Percentiles rank a stretch among this genome's conserved stretches.
Conservation (phyloP, 495 filamentous ascomycete species). For the Aspergillus bertholletiae region DNA sequence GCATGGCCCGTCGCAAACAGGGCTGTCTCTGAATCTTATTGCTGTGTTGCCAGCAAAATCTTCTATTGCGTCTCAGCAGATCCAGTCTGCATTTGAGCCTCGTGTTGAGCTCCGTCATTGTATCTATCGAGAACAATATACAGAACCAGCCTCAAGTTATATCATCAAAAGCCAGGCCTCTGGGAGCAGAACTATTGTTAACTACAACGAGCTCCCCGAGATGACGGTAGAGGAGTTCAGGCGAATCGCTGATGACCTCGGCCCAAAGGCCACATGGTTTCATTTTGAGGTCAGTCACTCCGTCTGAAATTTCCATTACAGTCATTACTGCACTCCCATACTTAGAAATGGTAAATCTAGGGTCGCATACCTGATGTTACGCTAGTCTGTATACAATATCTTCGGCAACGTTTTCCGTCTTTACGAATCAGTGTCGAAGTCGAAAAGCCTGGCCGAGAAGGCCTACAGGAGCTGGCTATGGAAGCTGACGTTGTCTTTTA, state of each 20-base stretch:
- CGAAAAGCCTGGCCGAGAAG: slow-evolving; percentile 62
- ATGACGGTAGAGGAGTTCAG: slow-evolving; percentile 59
- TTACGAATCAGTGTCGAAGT: slow-evolving; percentile 63
- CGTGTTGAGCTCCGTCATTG: slow-evolving; percentile 49
- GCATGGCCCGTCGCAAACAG: background rate
- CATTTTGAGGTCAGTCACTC: slow-evolving; percentile 65
- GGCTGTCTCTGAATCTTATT: slow-evolving; percentile 33
- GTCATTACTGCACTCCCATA: background rate
- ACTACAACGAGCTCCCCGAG: slow-evolving; percentile 63
- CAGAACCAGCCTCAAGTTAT: slow-evolving; percentile 64
- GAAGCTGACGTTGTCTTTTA: slow-evolving; percentile 69
- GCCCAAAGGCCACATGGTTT: slow-evolving; percentile 49
- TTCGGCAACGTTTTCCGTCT: slow-evolving; percentile 45
- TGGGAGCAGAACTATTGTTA: slow-evolving; percentile 66
- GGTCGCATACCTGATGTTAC: slow-evolving; percentile 64
- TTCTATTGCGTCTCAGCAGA: slow-evolving; percentile 37
- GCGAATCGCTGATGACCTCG: slow-evolving; percentile 25
- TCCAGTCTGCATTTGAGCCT: slow-evolving; percentile 37
- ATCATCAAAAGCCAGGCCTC: slow-evolving; percentile 60
- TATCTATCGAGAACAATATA: slow-evolving; percentile 53
- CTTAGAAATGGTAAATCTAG: slow-evolving; percentile 31
- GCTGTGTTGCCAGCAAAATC: slow-evolving; percentile 39
- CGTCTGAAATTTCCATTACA: background rate
- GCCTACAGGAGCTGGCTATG: slow-evolving; percentile 57
- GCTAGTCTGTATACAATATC: slow-evolving; percentile 56